phyloP scores from a whole-genome alignment of 371 early-diverging fungal species.

The Mucor saturninus region DNA sequence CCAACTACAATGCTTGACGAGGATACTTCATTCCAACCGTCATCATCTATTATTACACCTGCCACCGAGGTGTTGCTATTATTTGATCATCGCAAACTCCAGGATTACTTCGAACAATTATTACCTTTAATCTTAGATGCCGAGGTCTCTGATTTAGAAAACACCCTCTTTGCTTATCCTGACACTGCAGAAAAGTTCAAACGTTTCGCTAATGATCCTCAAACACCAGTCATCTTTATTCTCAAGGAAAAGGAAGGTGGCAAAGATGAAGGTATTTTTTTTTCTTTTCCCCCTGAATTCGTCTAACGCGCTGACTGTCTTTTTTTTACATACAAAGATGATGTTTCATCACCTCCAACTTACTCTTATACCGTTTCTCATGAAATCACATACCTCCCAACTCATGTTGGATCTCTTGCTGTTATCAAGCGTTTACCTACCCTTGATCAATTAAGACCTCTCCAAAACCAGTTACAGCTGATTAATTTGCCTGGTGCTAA shows the following conservation, averaged over 20 bases:
- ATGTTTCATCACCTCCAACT: conserved; percentile 35
- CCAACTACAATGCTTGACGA: conserved; percentile 25
- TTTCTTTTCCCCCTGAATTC: background rate
- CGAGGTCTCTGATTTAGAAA: conserved; percentile 61
- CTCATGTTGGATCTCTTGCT: conserved; percentile 83
- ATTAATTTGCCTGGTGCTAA: conserved; percentile 92
- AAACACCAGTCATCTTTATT: conserved; percentile 78
- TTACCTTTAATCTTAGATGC: conserved; percentile 79
- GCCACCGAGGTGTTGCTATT: conserved; percentile 27
- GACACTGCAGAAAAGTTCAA: conserved; percentile 77
- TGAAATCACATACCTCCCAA: conserved; percentile 77
- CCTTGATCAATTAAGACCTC: conserved; percentile 75
- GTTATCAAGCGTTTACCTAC: conserved; percentile 86
- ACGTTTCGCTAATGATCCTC: conserved; percentile 81
- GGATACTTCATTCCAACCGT: conserved; percentile 16
- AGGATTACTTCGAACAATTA: conserved; percentile 73
- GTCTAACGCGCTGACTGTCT: conserved; percentile 2
- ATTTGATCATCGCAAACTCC: conserved; percentile 66
- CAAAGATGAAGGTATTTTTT: conserved; percentile 50
- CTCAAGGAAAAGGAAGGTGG: conserved; percentile 76
- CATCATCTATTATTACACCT: conserved; percentile 16
- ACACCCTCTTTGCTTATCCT: conserved; percentile 66
- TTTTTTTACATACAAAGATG: conserved; percentile 30
- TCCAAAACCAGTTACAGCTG: conserved; percentile 86
- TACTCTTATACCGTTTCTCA: conserved; percentile 73